Evolutionary conservation across 2,329 filamentous ascomycete species (phyloP).

Genomic region (Fusarium keratoplasticum): DNA sequence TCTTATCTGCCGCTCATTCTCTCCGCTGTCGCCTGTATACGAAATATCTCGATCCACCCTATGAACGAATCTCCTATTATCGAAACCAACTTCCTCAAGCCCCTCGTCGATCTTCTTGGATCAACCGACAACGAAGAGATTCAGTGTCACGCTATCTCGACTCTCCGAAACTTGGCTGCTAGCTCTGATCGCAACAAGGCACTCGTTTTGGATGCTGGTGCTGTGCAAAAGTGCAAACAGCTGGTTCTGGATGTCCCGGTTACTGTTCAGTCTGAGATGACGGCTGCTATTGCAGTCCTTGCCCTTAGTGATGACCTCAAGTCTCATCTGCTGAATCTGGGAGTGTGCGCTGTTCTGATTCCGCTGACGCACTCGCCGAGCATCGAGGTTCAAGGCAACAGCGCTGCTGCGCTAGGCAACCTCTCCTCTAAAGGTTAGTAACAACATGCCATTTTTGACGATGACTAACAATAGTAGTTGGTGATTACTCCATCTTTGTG

Average conservation of each 20-base stretch:
- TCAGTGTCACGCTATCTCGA: slow-evolving; percentile 98
- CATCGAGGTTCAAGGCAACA: slow-evolving; percentile 98
- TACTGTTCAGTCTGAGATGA: slow-evolving; percentile 98
- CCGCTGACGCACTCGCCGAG: slow-evolving; percentile 94
- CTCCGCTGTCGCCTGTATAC: slow-evolving; percentile 96
- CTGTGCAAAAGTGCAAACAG: slow-evolving; percentile 98
- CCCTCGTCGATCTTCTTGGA: slow-evolving; percentile 91
- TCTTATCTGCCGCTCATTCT: slow-evolving; percentile 96
- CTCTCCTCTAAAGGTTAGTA: slow-evolving; percentile 91
- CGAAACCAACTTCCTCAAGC: slow-evolving; percentile 94
- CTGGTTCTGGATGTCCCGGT: slow-evolving; percentile 92
- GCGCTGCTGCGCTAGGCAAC: slow-evolving; percentile 94
- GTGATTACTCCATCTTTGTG: slow-evolving; percentile 96
- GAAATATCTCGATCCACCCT: slow-evolving; percentile 98
- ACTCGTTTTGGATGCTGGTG: slow-evolving; percentile 94
- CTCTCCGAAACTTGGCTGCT: slow-evolving; percentile 91
- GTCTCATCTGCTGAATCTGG: slow-evolving; percentile 86
- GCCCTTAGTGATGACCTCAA: slow-evolving; percentile 97
- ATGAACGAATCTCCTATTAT: slow-evolving; percentile 99
- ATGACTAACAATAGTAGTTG: slow-evolving; percentile 68
- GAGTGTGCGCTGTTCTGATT: slow-evolving; percentile 96
- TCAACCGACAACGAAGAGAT: slow-evolving; percentile 99
- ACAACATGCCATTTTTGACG: neutral
- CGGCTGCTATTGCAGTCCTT: slow-evolving; percentile 96
- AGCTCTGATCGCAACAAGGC: slow-evolving; percentile 99